phyloP scores from a whole-genome alignment of 2,329 filamentous ascomycete species.

The Triangularia verruculosa region DNA sequence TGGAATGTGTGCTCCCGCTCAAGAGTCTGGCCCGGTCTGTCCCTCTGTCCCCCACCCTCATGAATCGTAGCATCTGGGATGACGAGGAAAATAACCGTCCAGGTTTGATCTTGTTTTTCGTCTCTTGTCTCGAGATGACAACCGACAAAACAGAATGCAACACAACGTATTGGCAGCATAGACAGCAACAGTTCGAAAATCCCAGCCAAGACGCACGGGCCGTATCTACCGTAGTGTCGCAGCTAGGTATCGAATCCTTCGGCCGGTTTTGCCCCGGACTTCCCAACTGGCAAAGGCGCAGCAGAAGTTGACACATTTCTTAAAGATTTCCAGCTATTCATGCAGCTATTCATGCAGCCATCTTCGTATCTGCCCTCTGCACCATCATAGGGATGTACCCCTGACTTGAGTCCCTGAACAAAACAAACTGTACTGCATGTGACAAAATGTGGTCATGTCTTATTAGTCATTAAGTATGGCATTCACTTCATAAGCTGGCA shows the following conservation, averaged over 20 bases:
- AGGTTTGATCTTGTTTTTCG: no score
- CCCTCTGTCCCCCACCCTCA: neutral
- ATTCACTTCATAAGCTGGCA: neutral
- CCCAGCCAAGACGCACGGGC: neutral
- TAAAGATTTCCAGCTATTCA: no score
- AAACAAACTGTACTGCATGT: neutral
- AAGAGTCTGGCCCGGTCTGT: neutral
- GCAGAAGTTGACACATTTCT: neutral
- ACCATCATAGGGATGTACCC: no score
- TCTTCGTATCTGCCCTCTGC: no score
- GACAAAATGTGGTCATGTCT: neutral
- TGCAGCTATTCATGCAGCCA: neutral
- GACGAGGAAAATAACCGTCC: no score
- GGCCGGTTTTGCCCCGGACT: neutral
- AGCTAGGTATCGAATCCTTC: neutral
- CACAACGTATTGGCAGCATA: neutral
- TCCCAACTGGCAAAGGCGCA: neutral
- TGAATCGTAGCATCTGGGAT: no score
- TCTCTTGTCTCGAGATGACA: no score
- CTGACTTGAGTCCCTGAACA: no score
- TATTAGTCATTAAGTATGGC: neutral
- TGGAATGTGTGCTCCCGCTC: neutral
- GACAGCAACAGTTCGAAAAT: neutral
- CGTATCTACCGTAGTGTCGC: neutral
- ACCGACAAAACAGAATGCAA: neutral